Base-by-base conservation (phyloP, 1,284 basidiomycete species). In the Lignosus rhinocerotis region DNA sequence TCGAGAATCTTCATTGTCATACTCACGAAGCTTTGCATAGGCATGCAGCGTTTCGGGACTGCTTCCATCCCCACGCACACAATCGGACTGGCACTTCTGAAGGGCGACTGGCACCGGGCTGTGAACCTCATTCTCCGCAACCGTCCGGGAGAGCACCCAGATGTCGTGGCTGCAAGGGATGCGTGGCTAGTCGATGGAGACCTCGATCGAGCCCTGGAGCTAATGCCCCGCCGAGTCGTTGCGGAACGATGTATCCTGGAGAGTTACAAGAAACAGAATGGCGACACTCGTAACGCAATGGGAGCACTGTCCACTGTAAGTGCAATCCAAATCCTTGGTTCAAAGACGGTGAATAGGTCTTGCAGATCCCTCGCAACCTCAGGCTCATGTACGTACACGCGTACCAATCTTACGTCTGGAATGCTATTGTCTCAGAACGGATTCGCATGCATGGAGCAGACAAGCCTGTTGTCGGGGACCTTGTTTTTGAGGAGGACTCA, bases 401-500 rank as follows among this genome's bases (percentile, higher is more conserved):
- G 38, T 99, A 98, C 73, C 97, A 99, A 73, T 96, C 94, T 16
- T 99, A 98, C 69, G 88, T 99, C 32, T 99, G 96, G 97, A 99
- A 99, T 74, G 85, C 93, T 45, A 87, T 98, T 56, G 93, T 95
- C 21, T 97, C 95, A 12, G 94, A 96, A 73, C 87, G 97, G 14
- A 88, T 98, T 66, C 86, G 85, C 63, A 78, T 80, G 45, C 87
- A 90, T 70, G 95, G 96, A 1, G 79, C 84, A 16, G 86, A 88
- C 12, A 82, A 83, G 59, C 87, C 93, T 0, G 81, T 96, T 31
- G 84, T 85, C 9, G 97, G 97, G 0, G 97, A 99, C 71, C 79
- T 98, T 12, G 91, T 97, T 7, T 90, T 86, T 60, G 88, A 89
- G 44, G 76, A 76, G 30, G 69, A 71, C 30, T 66, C 65, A 10